Evolutionary conservation across 164 flowering plant species (phyloP).

Genomic region (Brasenia schreberi): DNA sequence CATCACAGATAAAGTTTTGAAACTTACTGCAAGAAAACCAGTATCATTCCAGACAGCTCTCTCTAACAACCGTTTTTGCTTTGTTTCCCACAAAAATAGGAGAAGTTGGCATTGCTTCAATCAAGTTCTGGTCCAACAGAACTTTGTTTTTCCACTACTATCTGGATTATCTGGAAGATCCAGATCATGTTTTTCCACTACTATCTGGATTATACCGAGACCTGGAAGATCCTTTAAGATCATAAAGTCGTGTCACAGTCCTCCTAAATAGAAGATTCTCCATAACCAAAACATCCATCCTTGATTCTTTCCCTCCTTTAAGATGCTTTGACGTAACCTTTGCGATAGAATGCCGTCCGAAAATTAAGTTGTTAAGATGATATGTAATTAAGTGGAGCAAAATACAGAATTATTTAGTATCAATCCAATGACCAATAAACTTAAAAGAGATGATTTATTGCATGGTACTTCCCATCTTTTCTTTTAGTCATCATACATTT

Average conservation of each 20-base stretch:
- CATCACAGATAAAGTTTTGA: neutral
- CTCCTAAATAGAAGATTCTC: conserved; percentile 87
- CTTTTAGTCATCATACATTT: too few relatives aligned
- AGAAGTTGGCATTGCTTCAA: conserved; percentile 97
- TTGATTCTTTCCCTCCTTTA: conserved; percentile 80
- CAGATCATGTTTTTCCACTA: too few relatives aligned
- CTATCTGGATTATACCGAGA: conserved; percentile 89
- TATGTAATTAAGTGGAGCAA: too few relatives aligned
- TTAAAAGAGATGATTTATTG: too few relatives aligned
- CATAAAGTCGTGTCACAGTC: conserved; percentile 69
- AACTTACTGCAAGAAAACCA: conserved; percentile 81
- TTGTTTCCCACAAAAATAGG: conserved; percentile 98
- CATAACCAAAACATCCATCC: conserved; percentile 89
- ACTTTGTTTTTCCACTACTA: too few relatives aligned
- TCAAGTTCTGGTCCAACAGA: conserved; percentile 85
- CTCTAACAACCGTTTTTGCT: conserved; percentile 77
- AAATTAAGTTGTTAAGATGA: neutral
- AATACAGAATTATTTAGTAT: too few relatives aligned
- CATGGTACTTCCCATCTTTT: too few relatives aligned
- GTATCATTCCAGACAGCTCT: conserved; percentile 99
- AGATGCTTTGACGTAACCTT: conserved; percentile 75
- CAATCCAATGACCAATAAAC: too few relatives aligned
- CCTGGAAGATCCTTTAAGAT: conserved; percentile 89
- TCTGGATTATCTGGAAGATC: too few relatives aligned
- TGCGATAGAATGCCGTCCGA: neutral